Percentiles rank a stretch among this genome's conserved stretches.
Evolutionary conservation across 257 asterid genomes (phyloP).

Genomic region (Forsythia viridissima): DNA sequence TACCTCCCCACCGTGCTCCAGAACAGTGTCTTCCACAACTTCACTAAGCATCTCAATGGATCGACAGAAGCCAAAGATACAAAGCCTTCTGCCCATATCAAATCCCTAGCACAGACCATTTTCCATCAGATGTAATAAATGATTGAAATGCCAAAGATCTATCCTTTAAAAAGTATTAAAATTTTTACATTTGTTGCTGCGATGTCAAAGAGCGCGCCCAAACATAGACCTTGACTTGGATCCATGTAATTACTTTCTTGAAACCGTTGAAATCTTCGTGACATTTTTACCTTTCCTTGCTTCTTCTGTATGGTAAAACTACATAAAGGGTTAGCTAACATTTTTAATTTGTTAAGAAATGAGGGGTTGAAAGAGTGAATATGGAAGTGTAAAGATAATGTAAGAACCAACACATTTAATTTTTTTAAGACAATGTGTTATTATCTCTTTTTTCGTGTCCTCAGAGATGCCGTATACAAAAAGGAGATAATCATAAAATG

Average conservation of each 20-base stretch:
- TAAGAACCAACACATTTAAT: neutral
- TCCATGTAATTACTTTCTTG: constrained; percentile 94
- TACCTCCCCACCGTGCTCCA: constrained; percentile 99
- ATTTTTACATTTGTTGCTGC: constrained; percentile 90
- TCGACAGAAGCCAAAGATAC: constrained; percentile 95
- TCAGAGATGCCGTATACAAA: neutral
- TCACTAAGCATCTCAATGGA: constrained; percentile 98
- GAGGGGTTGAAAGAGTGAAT: neutral
- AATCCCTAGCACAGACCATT: constrained; percentile 61
- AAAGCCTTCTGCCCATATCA: constrained; percentile 82
- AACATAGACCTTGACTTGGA: constrained; percentile 81
- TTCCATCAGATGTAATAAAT: constrained; percentile 9
- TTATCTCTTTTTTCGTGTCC: neutral
- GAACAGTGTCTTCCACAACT: constrained; percentile 92
- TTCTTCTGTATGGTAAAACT: constrained; percentile 57
- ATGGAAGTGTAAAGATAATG: neutral
- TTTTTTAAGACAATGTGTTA: neutral
- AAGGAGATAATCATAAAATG: neutral
- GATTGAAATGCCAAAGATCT: constrained; percentile 4
- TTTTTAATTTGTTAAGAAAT: neutral
- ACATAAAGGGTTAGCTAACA: constrained; percentile 6
- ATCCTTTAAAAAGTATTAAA: constrained; percentile 11
- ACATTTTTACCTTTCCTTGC: constrained; percentile 52
- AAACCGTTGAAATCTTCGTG: constrained; percentile 68
- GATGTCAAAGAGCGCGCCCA: constrained; percentile 96